phyloP scores from a whole-genome alignment of 2,329 filamentous ascomycete species.

The Beauveria medogensis region DNA sequence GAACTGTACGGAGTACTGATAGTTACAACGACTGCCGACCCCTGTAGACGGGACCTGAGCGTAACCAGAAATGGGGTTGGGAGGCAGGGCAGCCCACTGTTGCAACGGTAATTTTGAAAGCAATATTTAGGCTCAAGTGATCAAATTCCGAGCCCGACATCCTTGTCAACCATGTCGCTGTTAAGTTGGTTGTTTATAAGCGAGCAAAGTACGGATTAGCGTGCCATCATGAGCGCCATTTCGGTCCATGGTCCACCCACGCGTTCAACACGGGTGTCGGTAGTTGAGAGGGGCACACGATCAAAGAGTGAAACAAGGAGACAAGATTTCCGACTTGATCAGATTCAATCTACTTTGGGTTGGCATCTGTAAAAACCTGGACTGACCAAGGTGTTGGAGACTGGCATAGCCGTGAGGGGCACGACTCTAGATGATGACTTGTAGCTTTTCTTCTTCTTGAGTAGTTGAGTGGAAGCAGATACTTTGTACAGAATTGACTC shows the following conservation, averaged over 20 bases:
- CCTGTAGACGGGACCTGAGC: slow-evolving; percentile 4
- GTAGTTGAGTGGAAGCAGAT: too few relatives aligned
- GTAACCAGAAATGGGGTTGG: background rate
- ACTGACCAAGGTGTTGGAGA: background rate
- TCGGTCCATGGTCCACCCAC: background rate
- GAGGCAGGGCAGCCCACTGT: background rate
- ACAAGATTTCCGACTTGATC: background rate
- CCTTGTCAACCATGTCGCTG: background rate
- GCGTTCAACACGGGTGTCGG: background rate
- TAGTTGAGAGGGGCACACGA: background rate
- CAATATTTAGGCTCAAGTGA: background rate
- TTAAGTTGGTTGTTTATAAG: background rate
- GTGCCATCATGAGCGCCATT: background rate
- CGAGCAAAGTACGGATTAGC: background rate
- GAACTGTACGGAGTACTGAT: too few relatives aligned
- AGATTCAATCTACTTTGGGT: background rate
- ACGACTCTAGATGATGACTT: background rate
- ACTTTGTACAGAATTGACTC: background rate
- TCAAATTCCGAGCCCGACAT: background rate
- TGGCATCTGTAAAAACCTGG: background rate
- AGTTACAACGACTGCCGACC: background rate
- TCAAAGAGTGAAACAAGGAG: background rate
- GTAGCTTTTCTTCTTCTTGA: background rate
- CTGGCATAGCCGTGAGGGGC: background rate
- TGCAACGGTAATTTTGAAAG: background rate